Evolutionary conservation across 176 grass and related monocot species (phyloP), one percentile per base, ranked within the genome.

Genomic region (Oryza brachyantha): DNA sequence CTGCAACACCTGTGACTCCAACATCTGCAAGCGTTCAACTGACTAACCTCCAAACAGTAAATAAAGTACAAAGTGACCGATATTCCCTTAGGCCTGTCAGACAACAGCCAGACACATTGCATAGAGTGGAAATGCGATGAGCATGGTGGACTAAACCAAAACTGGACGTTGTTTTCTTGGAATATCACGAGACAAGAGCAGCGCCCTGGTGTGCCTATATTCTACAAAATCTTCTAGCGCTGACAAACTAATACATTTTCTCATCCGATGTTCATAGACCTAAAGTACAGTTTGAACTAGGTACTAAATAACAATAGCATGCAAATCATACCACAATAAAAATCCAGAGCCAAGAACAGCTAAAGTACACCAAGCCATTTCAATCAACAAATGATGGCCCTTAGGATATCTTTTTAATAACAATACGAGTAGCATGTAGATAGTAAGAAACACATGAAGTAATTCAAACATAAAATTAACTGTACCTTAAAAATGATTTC

Each of bases 401-500:
- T 66, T 72, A 29, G 0, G 17, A 69, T 48, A 29, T 16, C 16
- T 61, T 74, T 8, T 10, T 73, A 60, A 61, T 61, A 57, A 24
- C 13, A 57, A 57, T 24, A 57, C 5, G 69, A 12, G 66, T 24
- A 45, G 57, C 45, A 52, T 29, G 46, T 54, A 42, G 46, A 55
- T 58, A 78, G 63, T 29, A 42, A 66, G 45, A 40, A 84, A 13
- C 8, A 24, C 7, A 79, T 7, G 10, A n/a, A 79, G 28, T 55
- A 55, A 16, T 70, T 74, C 40, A 63, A 79, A 55, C 12, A 19
- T 13, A 29, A 58, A 31, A 71, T 27, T 62, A 71, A 1, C 25
- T 66, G 26, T 86, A 99, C 96, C 96, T 99, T 82, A 99, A 87
- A 72, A 95, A 96, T 81, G 96, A 99, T 87, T 99, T 99, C 81